phyloP scores from a whole-genome alignment of 2,329 filamentous ascomycete species.

The Hawksworthiomyces lignivorus region DNA sequence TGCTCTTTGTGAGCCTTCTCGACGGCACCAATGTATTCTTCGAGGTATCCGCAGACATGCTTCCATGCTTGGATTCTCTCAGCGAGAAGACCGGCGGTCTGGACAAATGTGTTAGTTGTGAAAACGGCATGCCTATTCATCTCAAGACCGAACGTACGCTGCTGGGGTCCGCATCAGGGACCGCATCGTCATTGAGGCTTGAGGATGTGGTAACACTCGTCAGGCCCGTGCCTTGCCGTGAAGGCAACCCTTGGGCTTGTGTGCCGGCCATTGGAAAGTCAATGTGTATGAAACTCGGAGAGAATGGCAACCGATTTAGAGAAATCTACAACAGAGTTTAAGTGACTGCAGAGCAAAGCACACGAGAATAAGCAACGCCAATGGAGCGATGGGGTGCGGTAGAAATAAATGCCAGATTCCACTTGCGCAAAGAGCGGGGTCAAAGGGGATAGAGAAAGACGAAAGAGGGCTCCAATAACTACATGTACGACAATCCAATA shows the following conservation, averaged over 20 bases:
- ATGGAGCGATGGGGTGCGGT: too few species aligned
- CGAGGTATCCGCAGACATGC: slow-evolving; percentile 82
- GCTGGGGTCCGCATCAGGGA: slow-evolving; percentile 51
- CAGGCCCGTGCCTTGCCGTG: slow-evolving; percentile 16
- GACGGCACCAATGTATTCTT: slow-evolving; percentile 78
- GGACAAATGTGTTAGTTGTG: slow-evolving; percentile 5
- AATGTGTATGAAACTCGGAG: too few species aligned
- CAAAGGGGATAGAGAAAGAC: too few species aligned
- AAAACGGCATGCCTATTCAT: neutral
- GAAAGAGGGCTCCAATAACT: too few species aligned
- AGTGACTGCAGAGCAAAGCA: too few species aligned
- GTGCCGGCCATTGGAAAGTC: slow-evolving; percentile 6
- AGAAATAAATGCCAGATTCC: too few species aligned
- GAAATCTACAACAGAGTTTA: too few species aligned
- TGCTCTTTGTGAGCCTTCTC: slow-evolving; percentile 81
- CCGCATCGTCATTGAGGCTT: slow-evolving; percentile 48
- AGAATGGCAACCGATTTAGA: too few species aligned
- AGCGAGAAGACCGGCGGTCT: slow-evolving; percentile 73
- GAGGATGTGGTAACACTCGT: slow-evolving; percentile 8
- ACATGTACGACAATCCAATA: too few species aligned
- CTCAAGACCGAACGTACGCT: slow-evolving; percentile 35
- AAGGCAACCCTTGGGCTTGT: slow-evolving; percentile 13
- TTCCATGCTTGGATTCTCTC: slow-evolving; percentile 94
- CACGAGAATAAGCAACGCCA: too few species aligned
- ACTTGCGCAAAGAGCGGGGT: too few species aligned